phyloP scores from a whole-genome alignment of 2,329 filamentous ascomycete species.

The Diaporthe australafricana region DNA sequence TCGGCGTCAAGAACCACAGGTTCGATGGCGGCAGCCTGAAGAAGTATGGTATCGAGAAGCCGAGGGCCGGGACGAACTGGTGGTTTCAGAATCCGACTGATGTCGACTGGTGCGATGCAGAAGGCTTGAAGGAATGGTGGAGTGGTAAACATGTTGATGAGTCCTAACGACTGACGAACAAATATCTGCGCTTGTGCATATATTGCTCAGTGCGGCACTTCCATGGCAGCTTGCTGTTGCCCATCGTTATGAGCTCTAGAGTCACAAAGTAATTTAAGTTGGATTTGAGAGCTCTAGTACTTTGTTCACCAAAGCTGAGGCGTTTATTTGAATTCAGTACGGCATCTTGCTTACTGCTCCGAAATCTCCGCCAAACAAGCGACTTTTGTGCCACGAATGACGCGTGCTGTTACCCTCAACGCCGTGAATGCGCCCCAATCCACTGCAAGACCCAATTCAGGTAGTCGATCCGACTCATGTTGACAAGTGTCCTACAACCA shows the following conservation, averaged over 20 bases:
- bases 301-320: background rate
- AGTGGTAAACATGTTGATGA: background rate
- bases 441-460: background rate
- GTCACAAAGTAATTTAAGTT: background rate
- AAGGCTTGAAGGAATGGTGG: conserved; percentile 60
- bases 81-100: conserved; percentile 62
- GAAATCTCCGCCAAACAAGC: too few relatives aligned
- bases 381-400: background rate
- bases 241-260: background rate
- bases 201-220: background rate
- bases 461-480: background rate
- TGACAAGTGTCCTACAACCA: background rate
- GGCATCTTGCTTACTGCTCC: background rate
- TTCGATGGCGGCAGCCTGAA: conserved; percentile 61
- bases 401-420: background rate
- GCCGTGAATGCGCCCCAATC: background rate
- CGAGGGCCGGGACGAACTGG: conserved; percentile 51
- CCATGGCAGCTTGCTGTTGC: background rate
- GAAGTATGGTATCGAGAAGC: conserved; percentile 54
- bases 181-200: background rate
- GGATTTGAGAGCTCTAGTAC: too few relatives aligned
- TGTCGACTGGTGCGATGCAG: conserved; percentile 62
- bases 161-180: background rate
- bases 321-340: background rate
- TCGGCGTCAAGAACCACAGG: conserved; percentile 68